Evolutionary conservation across 306 rosid genomes (phyloP), one percentile per base, ranked within the genome.

Genomic region (Quercus bicolor): DNA sequence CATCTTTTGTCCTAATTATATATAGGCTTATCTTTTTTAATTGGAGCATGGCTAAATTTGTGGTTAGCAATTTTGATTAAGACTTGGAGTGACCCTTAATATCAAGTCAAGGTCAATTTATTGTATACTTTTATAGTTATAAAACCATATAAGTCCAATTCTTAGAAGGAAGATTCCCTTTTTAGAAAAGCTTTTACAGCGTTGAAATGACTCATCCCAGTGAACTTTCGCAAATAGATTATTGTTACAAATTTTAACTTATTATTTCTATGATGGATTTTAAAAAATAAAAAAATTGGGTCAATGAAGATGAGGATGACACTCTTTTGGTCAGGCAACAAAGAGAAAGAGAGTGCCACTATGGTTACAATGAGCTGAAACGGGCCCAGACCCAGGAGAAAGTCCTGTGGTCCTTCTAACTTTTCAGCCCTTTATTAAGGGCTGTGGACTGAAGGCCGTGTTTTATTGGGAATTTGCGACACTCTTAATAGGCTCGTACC

Each of bases 91-190:
- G 34, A 45, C 18, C 60, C 48, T 33, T 34, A 34, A 33, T 66
- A 75, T 73, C 72, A 37, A 70, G 60, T 76, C 86, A 75, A 76
- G 71, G 75, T 75, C 84, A 75, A 72, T 72, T 68, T 48, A 71
- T 34, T 19, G 29, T 61, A 24, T 26, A 33, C 37, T 59, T 33
- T 59, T 34, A 34, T 40, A 40, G 45, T 40, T 23, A 59, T 21
- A 59, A 48, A 59, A 6, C 31, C 7, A 33, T 8, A 8, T 69
- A 14, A 26, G 29, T 37, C 74, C 74, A 40, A 69, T 4, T 34
- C 68, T 61, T 6, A 28, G 2, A 69, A 69, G 31, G 19, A 23
- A 40, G 54, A 69, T 69, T 54, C 19, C 24, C 13, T 56, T 56
- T 56, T 20, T 9, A 20, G 28, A 56, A 24, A 24, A 56, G 16